A percentile compares a stretch with the other conserved stretches of the same genome.
Conservation (phyloP, 495 filamentous ascomycete genomes). For the Xanthoparmelia taractica region DNA sequence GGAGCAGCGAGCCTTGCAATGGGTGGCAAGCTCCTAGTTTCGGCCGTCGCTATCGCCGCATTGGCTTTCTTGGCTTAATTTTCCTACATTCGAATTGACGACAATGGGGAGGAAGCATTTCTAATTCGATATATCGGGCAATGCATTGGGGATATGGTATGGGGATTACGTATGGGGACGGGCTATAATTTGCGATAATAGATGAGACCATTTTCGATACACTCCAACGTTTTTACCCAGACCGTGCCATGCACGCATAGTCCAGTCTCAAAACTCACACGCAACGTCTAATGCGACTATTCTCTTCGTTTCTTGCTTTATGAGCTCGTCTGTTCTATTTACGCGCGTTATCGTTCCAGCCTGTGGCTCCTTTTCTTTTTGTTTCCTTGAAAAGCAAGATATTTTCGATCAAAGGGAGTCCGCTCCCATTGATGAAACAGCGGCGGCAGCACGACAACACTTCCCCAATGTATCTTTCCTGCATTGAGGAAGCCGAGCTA, state of each 20-base stretch:
- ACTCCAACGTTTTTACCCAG: not conserved
- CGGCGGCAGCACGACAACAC: no score
- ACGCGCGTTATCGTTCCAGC: no score
- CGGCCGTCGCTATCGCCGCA: constrained; percentile 6
- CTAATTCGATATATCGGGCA: not conserved
- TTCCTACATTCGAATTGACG: not conserved
- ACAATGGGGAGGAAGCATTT: not conserved
- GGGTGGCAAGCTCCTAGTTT: constrained; percentile 8
- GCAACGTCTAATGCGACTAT: no score
- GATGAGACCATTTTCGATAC: not conserved
- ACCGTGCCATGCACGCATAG: not conserved
- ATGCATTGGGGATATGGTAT: not conserved
- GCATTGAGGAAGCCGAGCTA: no score
- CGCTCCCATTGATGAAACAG: no score
- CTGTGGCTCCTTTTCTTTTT: no score
- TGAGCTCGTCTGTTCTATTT: no score
- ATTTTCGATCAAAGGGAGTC: no score
- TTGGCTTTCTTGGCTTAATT: constrained; percentile 3
- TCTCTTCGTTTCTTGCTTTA: not conserved
- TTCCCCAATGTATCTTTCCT: no score
- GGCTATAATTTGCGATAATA: not conserved
- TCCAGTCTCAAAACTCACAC: not conserved
- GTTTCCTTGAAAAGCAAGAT: no score
- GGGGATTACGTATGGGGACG: not conserved
- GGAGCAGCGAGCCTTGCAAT: constrained; percentile 6